Conservation (phyloP, 495 filamentous ascomycete species). For the Penicillium chermesinum region DNA sequence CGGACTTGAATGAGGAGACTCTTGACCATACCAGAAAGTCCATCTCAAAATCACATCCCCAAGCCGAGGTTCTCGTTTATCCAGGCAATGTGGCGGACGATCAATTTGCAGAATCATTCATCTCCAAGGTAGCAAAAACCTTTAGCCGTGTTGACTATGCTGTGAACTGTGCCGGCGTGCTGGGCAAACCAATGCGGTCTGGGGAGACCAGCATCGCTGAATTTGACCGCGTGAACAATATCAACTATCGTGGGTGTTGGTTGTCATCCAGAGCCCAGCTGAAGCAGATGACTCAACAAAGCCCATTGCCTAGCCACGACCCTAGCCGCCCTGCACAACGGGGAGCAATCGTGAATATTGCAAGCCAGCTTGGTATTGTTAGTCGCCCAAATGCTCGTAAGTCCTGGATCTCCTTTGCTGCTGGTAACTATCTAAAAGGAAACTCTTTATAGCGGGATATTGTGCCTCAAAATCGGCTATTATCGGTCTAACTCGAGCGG, state of each 20-base stretch:
- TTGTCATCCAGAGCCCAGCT: conserved; percentile 45
- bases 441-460: conserved; percentile 34
- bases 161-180: conserved; percentile 47
- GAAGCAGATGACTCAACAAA: conserved; percentile 44
- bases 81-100: conserved; percentile 41
- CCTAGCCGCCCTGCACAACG: conserved; percentile 25
- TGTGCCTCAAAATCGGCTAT: conserved; percentile 45
- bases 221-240: conserved; percentile 46
- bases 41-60: conserved; percentile 27
- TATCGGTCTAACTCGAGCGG: conserved; percentile 41
- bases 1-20: conserved; percentile 39
- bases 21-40: conserved; percentile 30
- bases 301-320: conserved; percentile 39
- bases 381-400: conserved; percentile 42
- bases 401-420: conserved; percentile 9
- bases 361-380: conserved; percentile 51
- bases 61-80: conserved; percentile 22
- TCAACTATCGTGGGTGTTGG: conserved; percentile 52
- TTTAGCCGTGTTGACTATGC: conserved; percentile 49
- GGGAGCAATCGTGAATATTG: conserved; percentile 50
- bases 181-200: conserved; percentile 34
- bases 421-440: no score
- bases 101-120: conserved; percentile 36
- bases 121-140: conserved; percentile 19
- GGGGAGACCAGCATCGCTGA: conserved; percentile 28